Evolutionary conservation across 805 yeast genomes (phyloP), one percentile per base, ranked within the genome.

Genomic region (Lachancea meyersii): DNA sequence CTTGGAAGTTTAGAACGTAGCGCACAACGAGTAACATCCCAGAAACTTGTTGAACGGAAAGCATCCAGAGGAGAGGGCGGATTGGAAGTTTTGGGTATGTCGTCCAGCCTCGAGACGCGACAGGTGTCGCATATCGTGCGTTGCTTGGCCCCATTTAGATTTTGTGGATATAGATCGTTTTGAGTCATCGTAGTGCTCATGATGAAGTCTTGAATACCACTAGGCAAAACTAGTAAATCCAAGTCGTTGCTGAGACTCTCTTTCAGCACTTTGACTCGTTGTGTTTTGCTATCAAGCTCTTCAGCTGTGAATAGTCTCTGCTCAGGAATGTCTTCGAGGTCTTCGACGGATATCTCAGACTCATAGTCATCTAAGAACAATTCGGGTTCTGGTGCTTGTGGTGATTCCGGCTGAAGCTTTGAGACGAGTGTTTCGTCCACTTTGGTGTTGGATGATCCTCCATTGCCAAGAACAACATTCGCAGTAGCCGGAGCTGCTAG

Each of bases 31-130:
- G 56, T 48, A 6, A 46, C 32, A 41, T 62, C 67, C 67, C 67
- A 62, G 40, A 60, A 60, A 21, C 59, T 63, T 13, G 58, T 57
- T 18, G 61, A 58, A 36, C 64, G 58, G 36, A 60, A 55, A 5
- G 63, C 63, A 48, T 62, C 65, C 35, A 61, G 41, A 11, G 67
- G 65, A 22, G 61, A 56, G 14, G 65, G 67, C 19, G 65, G 65
- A 37, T 57, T 55, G 1, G 58, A 64, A 11, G 61, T 60, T 4
- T 28, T 6, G 10, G 65, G 64, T 23, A 57, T 43, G 2, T 44
- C 48, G 23, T 48, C 47, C 14, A 61, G 44, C 39, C 65, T 50
- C 14, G 57, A 52, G 28, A 54, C 47, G 22, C 41, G 35, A 39
- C 65, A 58, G 5, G 54, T 36, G 35, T 58, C 61, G 19, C 57